A percentile compares a stretch with the other conserved stretches of the same genome.
These are phyloP conservation scores for Dioszegia aurantiaca DNA, from an alignment of 768 basidiomycete genomes.

Conservation along the genomic window DNA sequence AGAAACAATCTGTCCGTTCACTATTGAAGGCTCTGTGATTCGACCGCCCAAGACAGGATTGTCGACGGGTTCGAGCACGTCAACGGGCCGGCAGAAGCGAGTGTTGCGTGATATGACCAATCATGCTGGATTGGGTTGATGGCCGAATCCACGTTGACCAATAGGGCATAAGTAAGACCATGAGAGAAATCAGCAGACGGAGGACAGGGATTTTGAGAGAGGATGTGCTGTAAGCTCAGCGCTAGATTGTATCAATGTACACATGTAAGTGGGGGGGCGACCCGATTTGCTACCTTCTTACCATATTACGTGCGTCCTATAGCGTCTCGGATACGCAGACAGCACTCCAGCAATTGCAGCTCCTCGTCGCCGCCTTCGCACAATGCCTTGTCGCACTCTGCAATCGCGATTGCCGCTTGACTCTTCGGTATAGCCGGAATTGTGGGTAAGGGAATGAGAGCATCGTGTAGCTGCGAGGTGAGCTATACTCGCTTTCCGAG, in stretches of 20 bases:
- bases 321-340: slow-evolving; percentile 68
- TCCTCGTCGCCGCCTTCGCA: slow-evolving; percentile 98
- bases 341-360: slow-evolving; percentile 86
- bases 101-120: slow-evolving; percentile 8
- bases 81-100: neutral
- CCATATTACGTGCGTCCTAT: slow-evolving; percentile 31
- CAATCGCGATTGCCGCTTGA: slow-evolving; percentile 74
- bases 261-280: neutral
- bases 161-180: too few species aligned
- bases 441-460: slow-evolving; percentile 76
- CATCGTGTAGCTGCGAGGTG: slow-evolving; percentile 75
- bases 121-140: slow-evolving; percentile 12
- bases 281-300: neutral
- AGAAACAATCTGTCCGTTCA: slow-evolving; percentile 1
- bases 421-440: slow-evolving; percentile 78
- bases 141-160: too few species aligned
- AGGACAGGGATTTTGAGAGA: too few species aligned
- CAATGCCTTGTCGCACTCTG: slow-evolving; percentile 91
- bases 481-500: neutral
- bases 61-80: neutral
- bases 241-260: neutral
- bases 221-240: too few species aligned
- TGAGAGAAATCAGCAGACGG: too few species aligned
- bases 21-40: neutral
- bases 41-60: neutral